Percentiles rank a stretch among this genome's conserved stretches.
Conservation (phyloP, 139 green algal genomes). For the Micractinium conductrix region DNA sequence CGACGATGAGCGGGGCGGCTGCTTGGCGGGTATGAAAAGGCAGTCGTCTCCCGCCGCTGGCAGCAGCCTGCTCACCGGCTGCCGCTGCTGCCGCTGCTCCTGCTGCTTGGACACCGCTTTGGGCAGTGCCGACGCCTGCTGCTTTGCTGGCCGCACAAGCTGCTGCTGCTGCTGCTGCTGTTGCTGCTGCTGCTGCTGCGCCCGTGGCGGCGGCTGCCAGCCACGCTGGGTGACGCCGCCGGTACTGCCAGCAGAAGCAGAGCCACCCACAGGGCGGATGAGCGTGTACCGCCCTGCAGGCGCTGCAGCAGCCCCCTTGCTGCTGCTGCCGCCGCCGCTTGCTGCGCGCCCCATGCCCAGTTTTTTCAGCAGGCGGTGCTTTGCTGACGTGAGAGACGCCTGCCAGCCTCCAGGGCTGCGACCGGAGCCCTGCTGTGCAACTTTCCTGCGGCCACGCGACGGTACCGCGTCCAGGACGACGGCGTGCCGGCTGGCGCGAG, state of each 20-base stretch:
- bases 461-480: neutral
- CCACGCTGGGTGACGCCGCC: neutral
- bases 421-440: too few species aligned
- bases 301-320: neutral
- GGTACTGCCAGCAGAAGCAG: neutral
- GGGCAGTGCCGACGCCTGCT: neutral
- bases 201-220: neutral
- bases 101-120: neutral
- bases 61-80: too few species aligned
- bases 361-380: slow-evolving; percentile 22
- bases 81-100: neutral
- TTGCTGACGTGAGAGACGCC: neutral
- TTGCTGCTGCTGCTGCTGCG: neutral
- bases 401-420: too few species aligned
- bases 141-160: neutral
- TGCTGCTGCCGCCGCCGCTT: neutral
- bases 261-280: neutral
- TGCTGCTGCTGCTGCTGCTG: neutral
- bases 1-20: too few species aligned
- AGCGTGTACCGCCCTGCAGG: neutral
- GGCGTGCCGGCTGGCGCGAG: neutral
- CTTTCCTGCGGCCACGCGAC: too few species aligned
- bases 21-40: too few species aligned
- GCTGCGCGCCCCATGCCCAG: neutral
- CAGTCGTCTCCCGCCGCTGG: too few species aligned